Evolutionary conservation across 179 eudicot genomes (phyloP).

Genomic region (Carnegiea gigantea): DNA sequence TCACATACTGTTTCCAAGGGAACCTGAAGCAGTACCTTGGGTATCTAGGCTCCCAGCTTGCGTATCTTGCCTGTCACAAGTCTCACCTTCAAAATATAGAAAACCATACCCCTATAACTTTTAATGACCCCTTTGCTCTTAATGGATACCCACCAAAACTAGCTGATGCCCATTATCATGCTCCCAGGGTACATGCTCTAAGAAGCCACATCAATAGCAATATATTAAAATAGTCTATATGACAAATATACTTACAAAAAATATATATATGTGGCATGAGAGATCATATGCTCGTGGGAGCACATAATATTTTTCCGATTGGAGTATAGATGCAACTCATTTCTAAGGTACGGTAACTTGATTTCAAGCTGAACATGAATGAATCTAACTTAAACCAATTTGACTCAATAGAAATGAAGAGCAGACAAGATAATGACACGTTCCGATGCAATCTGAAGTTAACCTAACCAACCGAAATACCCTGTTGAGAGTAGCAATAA

Average conservation of each 20-base stretch:
- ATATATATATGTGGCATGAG: no score
- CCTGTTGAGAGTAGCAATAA: neutral
- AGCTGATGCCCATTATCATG: neutral
- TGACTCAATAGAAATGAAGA: neutral
- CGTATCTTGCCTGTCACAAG: slow-evolving; percentile 43
- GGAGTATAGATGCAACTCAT: no score
- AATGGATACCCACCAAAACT: neutral
- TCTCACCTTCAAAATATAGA: neutral
- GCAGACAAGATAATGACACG: neutral
- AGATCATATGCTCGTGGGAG: no score
- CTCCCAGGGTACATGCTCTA: no score
- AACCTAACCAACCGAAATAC: neutral
- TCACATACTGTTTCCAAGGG: slow-evolving; percentile 54
- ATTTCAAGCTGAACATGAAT: neutral
- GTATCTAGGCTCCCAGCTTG: slow-evolving; percentile 51
- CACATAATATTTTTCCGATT: no score
- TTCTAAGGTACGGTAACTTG: no score
- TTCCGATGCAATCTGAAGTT: neutral
- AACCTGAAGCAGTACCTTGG: slow-evolving; percentile 34
- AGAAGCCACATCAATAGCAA: no score
- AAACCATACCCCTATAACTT: neutral
- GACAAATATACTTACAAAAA: no score
- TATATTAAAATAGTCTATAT: no score
- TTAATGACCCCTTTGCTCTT: neutral
- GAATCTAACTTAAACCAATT: neutral